phyloP scores from a whole-genome alignment of 768 basidiomycete species.

The Postia placenta region DNA sequence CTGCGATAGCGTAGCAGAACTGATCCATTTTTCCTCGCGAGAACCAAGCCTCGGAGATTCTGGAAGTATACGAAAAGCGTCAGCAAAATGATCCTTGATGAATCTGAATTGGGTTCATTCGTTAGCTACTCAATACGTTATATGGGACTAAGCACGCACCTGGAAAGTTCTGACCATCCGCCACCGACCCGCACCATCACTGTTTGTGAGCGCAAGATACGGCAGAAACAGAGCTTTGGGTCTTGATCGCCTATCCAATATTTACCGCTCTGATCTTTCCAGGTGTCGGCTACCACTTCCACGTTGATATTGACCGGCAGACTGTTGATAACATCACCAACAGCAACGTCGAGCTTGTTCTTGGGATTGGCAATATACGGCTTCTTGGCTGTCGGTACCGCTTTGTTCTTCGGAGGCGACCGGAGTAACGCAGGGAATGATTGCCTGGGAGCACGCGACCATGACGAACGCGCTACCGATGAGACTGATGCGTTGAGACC shows the following conservation, averaged over 20 bases:
- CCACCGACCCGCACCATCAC: conserved; percentile 97
- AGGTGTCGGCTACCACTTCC: conserved; percentile 74
- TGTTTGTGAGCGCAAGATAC: conserved; percentile 84
- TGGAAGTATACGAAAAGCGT: conserved; percentile 68
- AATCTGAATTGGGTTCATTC: conserved; percentile 45
- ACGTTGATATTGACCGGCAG: conserved; percentile 81
- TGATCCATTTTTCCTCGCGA: conserved; percentile 80
- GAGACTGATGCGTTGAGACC: conserved; percentile 39
- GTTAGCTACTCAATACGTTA: conserved; percentile 6
- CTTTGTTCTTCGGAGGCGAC: conserved; percentile 43
- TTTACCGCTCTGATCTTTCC: conserved; percentile 91
- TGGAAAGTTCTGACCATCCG: conserved; percentile 89
- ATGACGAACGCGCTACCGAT: conserved; percentile 48
- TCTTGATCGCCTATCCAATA: conserved; percentile 96
- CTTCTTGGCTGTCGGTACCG: conserved; percentile 39
- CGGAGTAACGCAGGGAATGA: conserved; percentile 43
- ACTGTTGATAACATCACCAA: conserved; percentile 87
- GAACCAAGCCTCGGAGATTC: conserved; percentile 47
- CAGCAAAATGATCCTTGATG: conserved; percentile 81
- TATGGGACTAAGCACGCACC: conserved; percentile 49
- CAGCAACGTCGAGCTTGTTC: conserved; percentile 87
- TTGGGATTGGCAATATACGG: conserved; percentile 85
- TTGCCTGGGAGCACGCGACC: conserved; percentile 63
- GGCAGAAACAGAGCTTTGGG: conserved; percentile 84
- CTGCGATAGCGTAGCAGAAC: conserved; percentile 64